These are phyloP conservation scores for Bassia scoparia DNA, from an alignment of 148 eudicot species.

Conservation along the genomic window DNA sequence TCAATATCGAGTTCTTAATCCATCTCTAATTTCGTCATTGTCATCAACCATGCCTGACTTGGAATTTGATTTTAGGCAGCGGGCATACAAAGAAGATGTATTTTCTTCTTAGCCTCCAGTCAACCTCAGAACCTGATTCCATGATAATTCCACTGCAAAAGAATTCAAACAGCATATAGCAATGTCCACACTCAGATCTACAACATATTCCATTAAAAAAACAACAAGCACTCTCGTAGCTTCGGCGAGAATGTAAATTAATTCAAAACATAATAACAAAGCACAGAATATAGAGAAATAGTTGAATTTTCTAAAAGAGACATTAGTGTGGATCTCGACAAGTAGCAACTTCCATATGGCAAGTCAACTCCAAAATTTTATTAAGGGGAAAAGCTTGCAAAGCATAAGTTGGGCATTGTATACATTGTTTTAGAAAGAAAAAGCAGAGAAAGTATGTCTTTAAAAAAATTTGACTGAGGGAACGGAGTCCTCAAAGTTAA, in stretches of 20 bases:
- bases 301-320: background rate
- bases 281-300: background rate
- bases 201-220: too few species aligned
- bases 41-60: constrained; percentile 57
- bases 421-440: background rate
- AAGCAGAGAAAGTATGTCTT: background rate
- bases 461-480: too few species aligned
- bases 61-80: constrained; percentile 75
- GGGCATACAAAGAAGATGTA: constrained; percentile 83
- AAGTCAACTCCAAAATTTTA: background rate
- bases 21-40: constrained; percentile 73
- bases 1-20: constrained; percentile 91
- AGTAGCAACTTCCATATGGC: background rate
- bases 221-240: background rate
- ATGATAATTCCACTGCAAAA: constrained; percentile 77
- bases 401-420: background rate
- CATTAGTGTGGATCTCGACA: background rate
- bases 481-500: background rate
- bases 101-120: constrained; percentile 73
- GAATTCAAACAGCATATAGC: constrained; percentile 12
- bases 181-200: constrained; percentile 12
- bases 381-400: background rate
- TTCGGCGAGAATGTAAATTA: too few species aligned
- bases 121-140: constrained; percentile 87
- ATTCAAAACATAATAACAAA: background rate